Percentiles rank a stretch among this genome's conserved stretches.
These are phyloP conservation scores for Triticum timopheevii DNA, from an alignment of 176 grass and related monocot species.

Conservation along the genomic window DNA sequence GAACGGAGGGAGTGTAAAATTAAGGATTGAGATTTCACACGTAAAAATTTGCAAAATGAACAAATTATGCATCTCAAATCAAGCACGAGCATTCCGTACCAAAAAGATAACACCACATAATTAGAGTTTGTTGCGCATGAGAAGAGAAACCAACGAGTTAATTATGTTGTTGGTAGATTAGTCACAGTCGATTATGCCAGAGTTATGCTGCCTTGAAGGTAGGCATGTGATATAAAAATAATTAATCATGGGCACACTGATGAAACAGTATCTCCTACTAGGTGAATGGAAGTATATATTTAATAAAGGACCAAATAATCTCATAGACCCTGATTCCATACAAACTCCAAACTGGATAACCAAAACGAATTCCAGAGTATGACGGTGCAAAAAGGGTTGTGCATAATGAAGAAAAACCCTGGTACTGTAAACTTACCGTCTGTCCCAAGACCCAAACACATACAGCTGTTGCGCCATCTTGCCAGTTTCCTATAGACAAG, in stretches of 20 bases:
- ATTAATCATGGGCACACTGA: background rate
- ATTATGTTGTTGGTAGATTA: background rate
- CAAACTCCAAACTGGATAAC: background rate
- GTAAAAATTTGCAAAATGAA: slow-evolving; percentile 8
- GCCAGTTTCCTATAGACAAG: slow-evolving; percentile 72
- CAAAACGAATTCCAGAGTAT: background rate
- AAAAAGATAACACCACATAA: background rate
- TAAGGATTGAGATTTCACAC: background rate
- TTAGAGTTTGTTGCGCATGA: background rate
- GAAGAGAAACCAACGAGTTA: background rate
- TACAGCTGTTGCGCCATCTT: slow-evolving; percentile 93
- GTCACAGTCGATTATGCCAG: background rate
- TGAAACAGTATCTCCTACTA: background rate
- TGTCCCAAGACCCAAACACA: slow-evolving; percentile 90
- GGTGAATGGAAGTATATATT: slow-evolving; percentile 14
- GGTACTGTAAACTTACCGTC: slow-evolving; percentile 47
- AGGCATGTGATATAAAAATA: background rate
- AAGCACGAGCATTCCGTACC: background rate
- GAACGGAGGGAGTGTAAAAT: background rate
- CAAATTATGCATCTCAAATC: background rate
- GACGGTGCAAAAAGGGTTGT: background rate
- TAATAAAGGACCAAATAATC: slow-evolving; percentile 6
- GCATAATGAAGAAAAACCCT: background rate
- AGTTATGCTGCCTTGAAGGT: background rate
- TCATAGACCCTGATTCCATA: background rate